Evolutionary conservation across 345 rosid genomes (phyloP), one percentile per base, ranked within the genome.

Genomic region (Chamaenerion angustifolium): DNA sequence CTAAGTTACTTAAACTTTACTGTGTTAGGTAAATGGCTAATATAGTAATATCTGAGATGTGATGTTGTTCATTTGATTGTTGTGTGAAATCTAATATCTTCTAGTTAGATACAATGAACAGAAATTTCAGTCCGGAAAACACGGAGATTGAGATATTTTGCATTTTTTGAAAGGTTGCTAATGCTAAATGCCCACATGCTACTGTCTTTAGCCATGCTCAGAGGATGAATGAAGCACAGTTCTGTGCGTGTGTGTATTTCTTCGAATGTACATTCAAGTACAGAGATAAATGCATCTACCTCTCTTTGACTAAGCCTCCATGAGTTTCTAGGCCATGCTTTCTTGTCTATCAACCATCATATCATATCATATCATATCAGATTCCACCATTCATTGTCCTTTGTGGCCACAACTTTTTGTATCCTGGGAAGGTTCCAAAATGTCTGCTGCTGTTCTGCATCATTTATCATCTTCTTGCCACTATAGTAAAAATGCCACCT

Each of bases 161-260:
- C 52, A 12, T 4, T 6, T 27, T 48, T 52, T 45, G 49, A 49
- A 40, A 45, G 49, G 45, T 43, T 43, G 44, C 56, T 46, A 16
- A 43, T 64, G n/a, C n/a, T n/a, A n/a, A n/a, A n/a, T n/a, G 66
- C 56, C 73, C 70, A 64, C 70, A 25, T 48, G 50, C 51, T 48
- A 60, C 44, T 70, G 69, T 65, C 59, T 49, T 31, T 48, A 54
- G 44, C 57, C 35, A 52, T 46, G 60, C 58, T 60, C 45, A 25
- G 31, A 45, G 49, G 37, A 31, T 31, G 37, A 31, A 8, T 31
- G 37, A 31, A 31, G 37, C 37, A 31, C 37, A 31, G 10, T 31
- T 31, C 8, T 31, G 37, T 31, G 37, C 37, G 37, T 31, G 37
- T 31, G 37, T 31, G n/a, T 21, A 21, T 21, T 31, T 31, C 37